Evolutionary conservation across 2,329 filamentous ascomycete genomes (phyloP).

Genomic region (Coleophoma cylindrospora): DNA sequence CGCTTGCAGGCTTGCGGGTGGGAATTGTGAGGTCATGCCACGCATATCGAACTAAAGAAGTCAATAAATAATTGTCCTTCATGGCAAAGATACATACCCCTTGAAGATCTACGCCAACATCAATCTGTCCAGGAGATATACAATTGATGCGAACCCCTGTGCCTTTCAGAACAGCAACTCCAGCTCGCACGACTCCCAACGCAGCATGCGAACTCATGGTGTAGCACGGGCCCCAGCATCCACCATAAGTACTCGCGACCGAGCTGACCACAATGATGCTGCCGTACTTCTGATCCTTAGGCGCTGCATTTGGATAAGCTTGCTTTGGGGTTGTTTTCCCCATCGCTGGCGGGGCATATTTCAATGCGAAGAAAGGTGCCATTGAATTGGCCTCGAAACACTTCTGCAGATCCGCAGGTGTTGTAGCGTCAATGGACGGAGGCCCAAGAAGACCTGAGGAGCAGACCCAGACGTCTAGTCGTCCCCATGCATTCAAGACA

Average conservation of each 20-base stretch:
- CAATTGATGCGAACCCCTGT: constrained; percentile 56
- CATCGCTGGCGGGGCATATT: constrained; percentile 61
- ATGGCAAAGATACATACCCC: constrained; percentile 29
- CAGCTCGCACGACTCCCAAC: constrained; percentile 53
- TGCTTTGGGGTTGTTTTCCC: constrained; percentile 47
- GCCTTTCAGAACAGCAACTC: constrained; percentile 52
- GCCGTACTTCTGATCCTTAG: constrained; percentile 55
- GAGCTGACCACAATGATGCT: constrained; percentile 57
- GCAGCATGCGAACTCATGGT: constrained; percentile 57
- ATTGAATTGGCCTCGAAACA: constrained; percentile 57
- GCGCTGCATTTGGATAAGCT: constrained; percentile 55
- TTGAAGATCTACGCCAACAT: constrained; percentile 36
- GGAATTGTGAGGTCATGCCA: constrained; percentile 47
- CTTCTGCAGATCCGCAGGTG: constrained; percentile 47
- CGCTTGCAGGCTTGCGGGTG: constrained; percentile 46
- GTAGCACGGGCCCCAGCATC: constrained; percentile 55
- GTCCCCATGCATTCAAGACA: constrained; percentile 52
- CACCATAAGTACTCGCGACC: constrained; percentile 51
- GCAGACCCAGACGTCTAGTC: constrained; percentile 58
- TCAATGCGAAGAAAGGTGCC: constrained; percentile 60
- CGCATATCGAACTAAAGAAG: constrained; percentile 38
- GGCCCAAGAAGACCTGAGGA: constrained; percentile 53
- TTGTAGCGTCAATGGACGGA: constrained; percentile 49
- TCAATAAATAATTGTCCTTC: neutral
- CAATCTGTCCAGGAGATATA: constrained; percentile 35